These are phyloP conservation scores for Pochonia chlamydosporia DNA, from an alignment of 2,329 filamentous ascomycete species.

Conservation along the genomic window DNA sequence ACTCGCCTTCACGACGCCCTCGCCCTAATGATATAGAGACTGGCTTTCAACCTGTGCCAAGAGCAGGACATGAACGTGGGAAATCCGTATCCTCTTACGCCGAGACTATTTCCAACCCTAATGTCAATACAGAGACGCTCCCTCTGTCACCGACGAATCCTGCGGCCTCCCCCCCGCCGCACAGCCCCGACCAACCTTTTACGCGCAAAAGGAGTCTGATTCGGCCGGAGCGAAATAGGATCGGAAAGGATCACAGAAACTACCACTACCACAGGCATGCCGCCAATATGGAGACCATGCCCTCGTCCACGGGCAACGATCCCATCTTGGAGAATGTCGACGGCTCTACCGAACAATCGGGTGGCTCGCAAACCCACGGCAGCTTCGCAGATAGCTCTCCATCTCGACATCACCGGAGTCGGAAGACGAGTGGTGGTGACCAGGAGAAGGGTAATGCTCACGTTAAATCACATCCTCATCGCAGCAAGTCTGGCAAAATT, in stretches of 20 bases:
- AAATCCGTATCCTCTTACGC: slow-evolving; percentile 53
- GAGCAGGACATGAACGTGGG: slow-evolving; percentile 44
- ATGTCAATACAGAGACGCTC: slow-evolving; percentile 48
- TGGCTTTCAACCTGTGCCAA: slow-evolving; percentile 42
- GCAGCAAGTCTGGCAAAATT: slow-evolving; percentile 53
- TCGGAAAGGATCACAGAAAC: slow-evolving; percentile 84
- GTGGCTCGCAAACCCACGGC: slow-evolving; percentile 38
- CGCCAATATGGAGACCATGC: slow-evolving; percentile 82
- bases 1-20: slow-evolving; percentile 60
- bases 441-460: slow-evolving; percentile 25
- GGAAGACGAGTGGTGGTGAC: slow-evolving; percentile 23
- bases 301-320: slow-evolving; percentile 89
- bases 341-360: slow-evolving; percentile 51
- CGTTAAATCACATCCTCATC: slow-evolving; percentile 29
- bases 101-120: slow-evolving; percentile 50
- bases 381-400: slow-evolving; percentile 39
- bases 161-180: slow-evolving; percentile 24
- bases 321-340: slow-evolving; percentile 77
- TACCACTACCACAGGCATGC: slow-evolving; percentile 96
- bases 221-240: slow-evolving; percentile 78
- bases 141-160: slow-evolving; percentile 44
- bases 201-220: slow-evolving; percentile 81
- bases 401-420: slow-evolving; percentile 28
- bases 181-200: slow-evolving; percentile 29
- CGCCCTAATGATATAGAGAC: slow-evolving; percentile 67